A percentile compares a stretch with the other conserved stretches of the same genome.
Evolutionary conservation across 1,284 basidiomycete species (phyloP).

Genomic region (Leccinum griseonigrum): DNA sequence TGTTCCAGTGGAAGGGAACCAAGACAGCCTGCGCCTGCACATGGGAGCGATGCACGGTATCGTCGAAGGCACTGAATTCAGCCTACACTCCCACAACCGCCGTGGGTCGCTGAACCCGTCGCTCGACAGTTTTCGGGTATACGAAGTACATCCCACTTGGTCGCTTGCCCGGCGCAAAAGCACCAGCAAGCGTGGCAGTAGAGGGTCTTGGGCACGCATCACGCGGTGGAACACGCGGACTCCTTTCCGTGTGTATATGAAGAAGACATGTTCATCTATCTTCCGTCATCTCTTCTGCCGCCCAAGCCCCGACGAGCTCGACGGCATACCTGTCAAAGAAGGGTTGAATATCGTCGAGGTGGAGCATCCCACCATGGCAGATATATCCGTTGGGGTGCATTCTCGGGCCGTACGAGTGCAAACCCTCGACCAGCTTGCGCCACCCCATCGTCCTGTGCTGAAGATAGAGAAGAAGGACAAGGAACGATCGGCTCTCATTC

Average conservation of each 20-base stretch:
- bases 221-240: constrained; percentile 52
- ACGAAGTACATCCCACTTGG: constrained; percentile 56
- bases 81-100: constrained; percentile 57
- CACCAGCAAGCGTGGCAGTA: constrained; percentile 32
- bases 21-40: constrained; percentile 44
- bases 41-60: constrained; percentile 61
- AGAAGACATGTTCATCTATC: constrained; percentile 38
- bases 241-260: constrained; percentile 47
- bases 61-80: constrained; percentile 56
- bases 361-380: constrained; percentile 34
- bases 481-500: constrained; percentile 34
- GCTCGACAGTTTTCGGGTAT: constrained; percentile 48
- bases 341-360: constrained; percentile 39
- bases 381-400: constrained; percentile 40
- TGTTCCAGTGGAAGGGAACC: constrained; percentile 42
- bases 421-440: constrained; percentile 37
- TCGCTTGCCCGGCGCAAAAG: constrained; percentile 46
- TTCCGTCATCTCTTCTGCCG: constrained; percentile 38
- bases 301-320: constrained; percentile 24
- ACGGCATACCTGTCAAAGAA: constrained; percentile 27
- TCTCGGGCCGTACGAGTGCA: constrained; percentile 38
- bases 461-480: constrained; percentile 36
- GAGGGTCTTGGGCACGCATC: constrained; percentile 54
- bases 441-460: constrained; percentile 32
- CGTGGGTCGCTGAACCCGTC: constrained; percentile 52